Evolutionary conservation across 805 yeast species (phyloP), one percentile per base, ranked within the genome.

Genomic region (Lipomyces oligophaga): DNA sequence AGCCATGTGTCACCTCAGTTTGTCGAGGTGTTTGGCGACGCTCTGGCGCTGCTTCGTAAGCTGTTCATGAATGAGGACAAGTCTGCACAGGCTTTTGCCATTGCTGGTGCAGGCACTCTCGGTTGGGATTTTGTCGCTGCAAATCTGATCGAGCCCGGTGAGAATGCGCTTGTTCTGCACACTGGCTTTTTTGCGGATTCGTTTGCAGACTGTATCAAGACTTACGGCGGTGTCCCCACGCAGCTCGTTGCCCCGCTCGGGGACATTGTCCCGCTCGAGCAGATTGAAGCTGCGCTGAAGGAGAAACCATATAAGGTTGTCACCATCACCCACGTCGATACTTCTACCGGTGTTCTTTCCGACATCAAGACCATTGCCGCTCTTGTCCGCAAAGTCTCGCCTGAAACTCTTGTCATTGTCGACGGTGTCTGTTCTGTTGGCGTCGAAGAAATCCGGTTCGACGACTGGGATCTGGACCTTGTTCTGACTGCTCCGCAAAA

Each of bases 351-450:
- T n/a, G 96, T 90, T 34, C 77, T 88, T 33, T 72, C 81, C 36
- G 83, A 85, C 61, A 80, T 90, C 53, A 72, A 77, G 61, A 69
- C 72, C 15, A 73, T 88, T 47, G 67, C 94, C 22, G 68, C 66
- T 42, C 56, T 81, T n/a, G 82, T 85, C 49, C 78, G 79, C 59
- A 62, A 69, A 53, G 68, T 73, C 1, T 77, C 87, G 3, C 97
- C 97, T 43, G 83, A 84, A 25, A 78, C 96, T 20, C 74, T 90
- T 52, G 73, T 90, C 43, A 70, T 87, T 41, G 95, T 90, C 33
- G 98, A 90, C 66, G 96, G 95, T 38, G 97, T 90, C 25, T 93
- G 97, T 69, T 87, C 97, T 5, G 78, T 89, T 51, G 97, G 84
- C 21, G 93, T 85, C 50, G 98, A 90, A 70, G 76, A 79, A 58